Base-by-base conservation (phyloP, 208 protist species). In the Acanthamoeba lenticulata region DNA sequence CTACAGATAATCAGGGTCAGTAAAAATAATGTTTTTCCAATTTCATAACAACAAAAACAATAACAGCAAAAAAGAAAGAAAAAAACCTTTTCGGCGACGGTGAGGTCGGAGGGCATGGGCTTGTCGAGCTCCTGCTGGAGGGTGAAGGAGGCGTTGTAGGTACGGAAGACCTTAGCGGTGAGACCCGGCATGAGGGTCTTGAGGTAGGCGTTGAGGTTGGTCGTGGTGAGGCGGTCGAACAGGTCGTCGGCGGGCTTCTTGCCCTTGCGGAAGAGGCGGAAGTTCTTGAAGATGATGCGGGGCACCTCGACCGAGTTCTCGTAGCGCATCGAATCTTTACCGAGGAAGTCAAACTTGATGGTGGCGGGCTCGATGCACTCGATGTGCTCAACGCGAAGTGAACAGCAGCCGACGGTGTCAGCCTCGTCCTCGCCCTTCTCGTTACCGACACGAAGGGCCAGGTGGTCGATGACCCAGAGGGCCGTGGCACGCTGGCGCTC, bases 161-260 rank as follows among this genome's bases (percentile, higher is more conserved):
- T 99, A 98, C 99, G 99, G 96, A 99, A 99, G 44, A 99, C 99
- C 97, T 99, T 99, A 13, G 99, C 99, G 11, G 97, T 98, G 69
- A 99, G 97, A 45, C 98, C 99, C 24, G 96, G 95, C 99, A 99
- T 99, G 94, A 99, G 98, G 4, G 93, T 97, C 95, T 99, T 99
- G 77, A 99, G 97, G 95, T 99, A 97, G 34, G 98, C 97, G 96
- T 99, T 99, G 29, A 99, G 97, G 90, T 94, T 74, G 67, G 72
- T 57, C 0, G 60, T 94, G 17, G 49, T 96, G 79, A 99, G 95
- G 36, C 97, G 93, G 93, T 99, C 98, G 95, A 99, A 99, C 57
- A 99, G 97, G 79, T 99, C 97, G 19, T 97, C 95, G n/a, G 21
- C 55, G 0, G n/a, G 4, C 2, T 42, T 94, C 36, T 98, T 98